A percentile compares a stretch with the other conserved stretches of the same genome.
phyloP scores from a whole-genome alignment of 2,329 filamentous ascomycete species.

The Monilinia aucupariae region DNA sequence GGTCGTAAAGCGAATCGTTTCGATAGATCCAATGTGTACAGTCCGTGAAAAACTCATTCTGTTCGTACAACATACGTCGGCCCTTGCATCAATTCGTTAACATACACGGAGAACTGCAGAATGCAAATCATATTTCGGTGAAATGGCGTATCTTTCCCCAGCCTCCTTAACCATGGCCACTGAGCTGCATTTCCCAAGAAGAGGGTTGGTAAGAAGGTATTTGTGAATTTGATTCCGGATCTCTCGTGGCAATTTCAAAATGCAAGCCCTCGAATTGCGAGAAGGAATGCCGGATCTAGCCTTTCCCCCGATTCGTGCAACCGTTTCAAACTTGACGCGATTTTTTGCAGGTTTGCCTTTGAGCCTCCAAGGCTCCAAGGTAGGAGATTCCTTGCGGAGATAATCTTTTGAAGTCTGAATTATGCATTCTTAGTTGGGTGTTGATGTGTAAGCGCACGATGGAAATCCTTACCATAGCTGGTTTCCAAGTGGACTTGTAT shows the following conservation, averaged over 20 bases:
- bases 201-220: background rate
- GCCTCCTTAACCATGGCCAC: background rate
- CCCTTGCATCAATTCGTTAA: background rate
- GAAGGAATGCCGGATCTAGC: background rate
- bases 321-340: background rate
- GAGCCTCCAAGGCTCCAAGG: too few relatives aligned
- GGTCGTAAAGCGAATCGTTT: background rate
- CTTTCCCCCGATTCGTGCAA: fast-evolving
- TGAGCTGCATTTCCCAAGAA: background rate
- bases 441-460: background rate
- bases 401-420: background rate
- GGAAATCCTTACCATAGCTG: background rate
- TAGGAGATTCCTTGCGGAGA: background rate
- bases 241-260: background rate
- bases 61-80: background rate
- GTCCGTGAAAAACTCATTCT: background rate
- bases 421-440: background rate
- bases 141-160: background rate
- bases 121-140: background rate
- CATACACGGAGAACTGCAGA: background rate
- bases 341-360: background rate
- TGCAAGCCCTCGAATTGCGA: background rate
- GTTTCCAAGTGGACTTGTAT: background rate
- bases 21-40: constrained; percentile 6
- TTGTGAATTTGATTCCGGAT: background rate